Evolutionary conservation across 495 filamentous ascomycete species (phyloP), one percentile per base, ranked within the genome.

Genomic region (Podospora bellae-mahoneyi): DNA sequence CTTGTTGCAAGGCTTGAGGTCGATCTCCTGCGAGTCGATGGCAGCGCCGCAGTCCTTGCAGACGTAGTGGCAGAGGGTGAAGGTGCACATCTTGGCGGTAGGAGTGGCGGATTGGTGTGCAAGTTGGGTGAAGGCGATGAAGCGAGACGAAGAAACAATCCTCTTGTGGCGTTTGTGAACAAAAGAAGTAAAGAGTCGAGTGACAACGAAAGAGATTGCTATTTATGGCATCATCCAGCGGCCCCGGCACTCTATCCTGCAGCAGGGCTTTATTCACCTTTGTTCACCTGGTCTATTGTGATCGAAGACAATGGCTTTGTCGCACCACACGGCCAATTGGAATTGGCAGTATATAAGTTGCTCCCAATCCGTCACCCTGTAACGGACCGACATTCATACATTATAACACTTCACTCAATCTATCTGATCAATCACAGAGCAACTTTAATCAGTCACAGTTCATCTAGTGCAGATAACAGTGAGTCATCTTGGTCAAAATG

Each of bases 21-120:
- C n/a, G 55, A 58, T 20, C n/a, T 26, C n/a, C n/a, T 58, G n/a
- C 18, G n/a, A 20, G 19, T 58, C 55, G 55, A 58, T 58, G 55
- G 23, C n/a, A 9, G 55, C 55, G 55, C n/a, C 23, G 55, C 55
- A 58, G 55, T 58, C 55, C 18, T 20, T 58, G 1, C 55, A 58
- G 55, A 3, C 55, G 55, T 58, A 58, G n/a, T 58, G n/a, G n/a
- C 55, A 58, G 55, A 58, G 55, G 3, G 23, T 58, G 55, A 20
- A 58, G 55, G 55, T 58, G 55, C 55, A 58, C 55, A 58, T 58
- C n/a, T 58, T 58, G n/a, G 55, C 55, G 55, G 3, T 26, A 48
- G 39, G 9, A 18, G 39, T 48, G 39, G 18, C 13, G 7, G 7
- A 13, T 48, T 16, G 7, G 3, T 3, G 39, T 48, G 15, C 1